Base-by-base conservation (phyloP, 2,329 filamentous ascomycete species). In the Colletotrichum sp. region DNA sequence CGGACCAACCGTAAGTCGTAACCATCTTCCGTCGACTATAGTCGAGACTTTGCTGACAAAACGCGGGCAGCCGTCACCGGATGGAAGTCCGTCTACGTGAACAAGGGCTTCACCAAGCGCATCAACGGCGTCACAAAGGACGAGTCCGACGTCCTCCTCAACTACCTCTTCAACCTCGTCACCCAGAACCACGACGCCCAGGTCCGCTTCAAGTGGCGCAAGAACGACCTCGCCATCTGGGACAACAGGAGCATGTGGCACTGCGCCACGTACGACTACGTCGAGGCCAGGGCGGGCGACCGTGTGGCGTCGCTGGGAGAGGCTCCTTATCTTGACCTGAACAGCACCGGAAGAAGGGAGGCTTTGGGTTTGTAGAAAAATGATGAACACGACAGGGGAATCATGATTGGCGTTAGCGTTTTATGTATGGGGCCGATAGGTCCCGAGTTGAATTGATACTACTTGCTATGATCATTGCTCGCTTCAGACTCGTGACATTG, bases 211-310 rank as follows among this genome's bases (percentile, higher is more conserved):
- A 84, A 85, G 68, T 91, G 89, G 89, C 84, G 82, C 69, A 83
- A 86, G 79, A 89, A 90, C 71, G 89, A 91, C 78, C 79, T 88
- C 6, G 89, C 91, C 2, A 92, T 94, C 77, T 94, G 92, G 92
- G 92, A 94, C 79, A 94, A 94, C 79, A 83, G 87, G 66, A 87
- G 83, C 34, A 88, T 84, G 13, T 86, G 84, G 77, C 87, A 89
- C 75, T 86, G 88, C 48, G 91, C 91, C 0, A 93, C 91, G 0
- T 92, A 90, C 76, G 92, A 94, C 77, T 93, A 93, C 14, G 85
- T 78, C 5, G 85, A 84, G 8, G 84, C 84, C 2, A 80, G 86
- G 5, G 81, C 82, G n/a, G 86, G 86, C 5, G 84, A 87, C 71
- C 80, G 86, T 1, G 86, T 86, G 1, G 84, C 82, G 48, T 85